Percentiles rank a stretch among this genome's conserved stretches.
Evolutionary conservation across 208 protist species (phyloP).

Genomic region (Acanthamoeba lenticulata): DNA sequence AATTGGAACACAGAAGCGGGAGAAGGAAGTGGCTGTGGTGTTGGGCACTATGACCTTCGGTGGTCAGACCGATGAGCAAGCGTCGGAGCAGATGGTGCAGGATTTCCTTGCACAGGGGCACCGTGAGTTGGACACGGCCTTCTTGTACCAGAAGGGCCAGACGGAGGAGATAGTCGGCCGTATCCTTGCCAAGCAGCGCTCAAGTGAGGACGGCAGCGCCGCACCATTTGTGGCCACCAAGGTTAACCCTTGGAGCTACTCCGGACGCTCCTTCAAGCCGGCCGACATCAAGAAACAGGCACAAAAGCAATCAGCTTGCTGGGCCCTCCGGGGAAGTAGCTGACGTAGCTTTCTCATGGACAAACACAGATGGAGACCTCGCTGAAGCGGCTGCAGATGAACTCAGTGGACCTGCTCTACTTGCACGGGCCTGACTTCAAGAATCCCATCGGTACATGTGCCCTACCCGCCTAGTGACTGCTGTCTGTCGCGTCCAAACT

Average conservation of each 20-base stretch:
- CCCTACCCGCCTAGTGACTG: not conserved
- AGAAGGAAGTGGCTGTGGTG: not conserved
- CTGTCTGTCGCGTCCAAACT: not conserved
- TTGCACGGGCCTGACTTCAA: slow-evolving; percentile 36
- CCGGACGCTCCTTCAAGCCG: not conserved
- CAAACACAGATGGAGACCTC: slow-evolving; percentile 4
- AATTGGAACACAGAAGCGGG: no score
- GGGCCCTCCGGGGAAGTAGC: not conserved
- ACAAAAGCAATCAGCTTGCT: not conserved
- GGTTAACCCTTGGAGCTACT: slow-evolving; percentile 44
- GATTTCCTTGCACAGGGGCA: slow-evolving; percentile 1
- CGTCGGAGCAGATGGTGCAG: not conserved
- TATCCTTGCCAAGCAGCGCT: not conserved
- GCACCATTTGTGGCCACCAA: slow-evolving; percentile 21
- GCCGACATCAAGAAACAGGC: slow-evolving; percentile 47
- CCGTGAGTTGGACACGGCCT: slow-evolving; percentile 37
- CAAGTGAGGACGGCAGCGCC: not conserved
- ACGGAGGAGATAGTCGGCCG: slow-evolving; percentile 31
- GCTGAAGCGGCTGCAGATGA: not conserved
- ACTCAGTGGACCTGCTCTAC: slow-evolving; percentile 41
- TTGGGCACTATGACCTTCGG: slow-evolving; percentile 65
- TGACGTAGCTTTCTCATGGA: not conserved
- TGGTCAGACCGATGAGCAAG: slow-evolving; percentile 28
- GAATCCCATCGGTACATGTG: slow-evolving; percentile 4
- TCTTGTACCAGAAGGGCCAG: slow-evolving; percentile 44